Percentiles rank a stretch among this genome's conserved stretches.
These are phyloP conservation scores for Coemansia sp. DNA, from an alignment of 192 early-diverging fungal species.

Conservation along the genomic window DNA sequence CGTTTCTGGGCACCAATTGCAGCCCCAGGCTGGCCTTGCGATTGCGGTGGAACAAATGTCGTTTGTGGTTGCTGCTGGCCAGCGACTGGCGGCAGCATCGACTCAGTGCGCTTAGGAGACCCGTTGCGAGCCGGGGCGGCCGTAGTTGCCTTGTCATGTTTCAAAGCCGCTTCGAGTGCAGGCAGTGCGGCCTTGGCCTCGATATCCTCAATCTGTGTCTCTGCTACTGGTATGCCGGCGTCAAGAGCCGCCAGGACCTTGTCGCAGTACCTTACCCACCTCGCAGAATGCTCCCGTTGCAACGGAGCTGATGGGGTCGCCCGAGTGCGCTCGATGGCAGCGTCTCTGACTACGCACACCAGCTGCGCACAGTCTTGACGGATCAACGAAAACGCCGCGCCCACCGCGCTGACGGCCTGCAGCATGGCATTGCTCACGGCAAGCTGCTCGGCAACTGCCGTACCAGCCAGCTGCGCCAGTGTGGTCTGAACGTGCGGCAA, in stretches of 20 bases:
- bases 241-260: neutral
- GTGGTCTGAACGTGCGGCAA: constrained; percentile 47
- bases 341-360: constrained; percentile 11
- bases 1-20: constrained; percentile 2
- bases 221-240: neutral
- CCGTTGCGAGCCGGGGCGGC: neutral
- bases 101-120: neutral
- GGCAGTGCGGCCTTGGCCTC: neutral
- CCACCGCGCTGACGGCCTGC: constrained; percentile 19
- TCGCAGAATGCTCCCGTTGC: constrained; percentile 1
- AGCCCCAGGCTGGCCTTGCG: neutral
- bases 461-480: constrained; percentile 24
- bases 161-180: neutral
- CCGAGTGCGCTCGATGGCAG: constrained; percentile 9
- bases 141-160: neutral
- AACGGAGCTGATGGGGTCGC: neutral
- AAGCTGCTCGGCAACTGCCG: constrained; percentile 23
- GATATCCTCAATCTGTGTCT: neutral
- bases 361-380: constrained; percentile 25
- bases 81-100: neutral
- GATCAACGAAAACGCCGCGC: constrained; percentile 12
- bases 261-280: neutral
- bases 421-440: constrained; percentile 37
- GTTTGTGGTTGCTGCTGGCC: neutral
- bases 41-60: neutral